phyloP scores from a whole-genome alignment of 768 basidiomycete species.

The Austroboletus festivus region DNA sequence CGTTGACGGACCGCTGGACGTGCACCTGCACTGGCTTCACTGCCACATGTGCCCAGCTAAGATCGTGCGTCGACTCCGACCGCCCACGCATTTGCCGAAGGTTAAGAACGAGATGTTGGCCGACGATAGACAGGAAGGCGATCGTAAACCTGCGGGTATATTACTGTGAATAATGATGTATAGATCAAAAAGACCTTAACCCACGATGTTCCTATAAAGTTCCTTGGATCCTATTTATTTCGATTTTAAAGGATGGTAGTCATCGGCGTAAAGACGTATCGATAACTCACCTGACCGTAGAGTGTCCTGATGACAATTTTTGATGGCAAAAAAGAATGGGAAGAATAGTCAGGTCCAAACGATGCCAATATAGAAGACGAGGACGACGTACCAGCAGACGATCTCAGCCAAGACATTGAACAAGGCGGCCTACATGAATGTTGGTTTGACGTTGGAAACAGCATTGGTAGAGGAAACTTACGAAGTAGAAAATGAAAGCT shows the following conservation, averaged over 20 bases:
- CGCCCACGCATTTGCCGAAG: slow-evolving; percentile 9
- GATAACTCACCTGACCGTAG: slow-evolving; percentile 5
- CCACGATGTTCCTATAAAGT: not conserved
- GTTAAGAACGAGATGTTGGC: slow-evolving; percentile 25
- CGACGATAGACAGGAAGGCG: slow-evolving; percentile 14
- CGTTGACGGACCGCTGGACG: not conserved
- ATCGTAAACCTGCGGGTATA: slow-evolving; percentile 4
- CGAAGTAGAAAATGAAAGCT: not conserved
- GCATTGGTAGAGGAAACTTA: too few relatives aligned
- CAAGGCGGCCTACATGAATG: slow-evolving; percentile 6
- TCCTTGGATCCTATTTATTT: slow-evolving; percentile 16
- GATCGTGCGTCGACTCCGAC: slow-evolving; percentile 4
- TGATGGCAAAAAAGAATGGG: not conserved
- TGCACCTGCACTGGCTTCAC: not conserved
- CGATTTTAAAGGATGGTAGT: not conserved
- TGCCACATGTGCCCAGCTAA: slow-evolving; percentile 13
- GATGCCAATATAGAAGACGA: too few relatives aligned
- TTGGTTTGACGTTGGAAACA: too few relatives aligned
- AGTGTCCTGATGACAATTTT: slow-evolving; percentile 1
- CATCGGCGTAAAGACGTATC: not conserved
- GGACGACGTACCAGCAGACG: slow-evolving; percentile 14
- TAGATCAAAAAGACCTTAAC: not conserved
- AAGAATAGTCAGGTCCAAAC: not conserved
- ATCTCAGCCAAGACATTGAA: slow-evolving; percentile 8
- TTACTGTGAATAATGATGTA: not conserved